A percentile compares a stretch with the other conserved stretches of the same genome.
Evolutionary conservation across 2,329 filamentous ascomycete species (phyloP).

Genomic region (Cordyceps farinosa): DNA sequence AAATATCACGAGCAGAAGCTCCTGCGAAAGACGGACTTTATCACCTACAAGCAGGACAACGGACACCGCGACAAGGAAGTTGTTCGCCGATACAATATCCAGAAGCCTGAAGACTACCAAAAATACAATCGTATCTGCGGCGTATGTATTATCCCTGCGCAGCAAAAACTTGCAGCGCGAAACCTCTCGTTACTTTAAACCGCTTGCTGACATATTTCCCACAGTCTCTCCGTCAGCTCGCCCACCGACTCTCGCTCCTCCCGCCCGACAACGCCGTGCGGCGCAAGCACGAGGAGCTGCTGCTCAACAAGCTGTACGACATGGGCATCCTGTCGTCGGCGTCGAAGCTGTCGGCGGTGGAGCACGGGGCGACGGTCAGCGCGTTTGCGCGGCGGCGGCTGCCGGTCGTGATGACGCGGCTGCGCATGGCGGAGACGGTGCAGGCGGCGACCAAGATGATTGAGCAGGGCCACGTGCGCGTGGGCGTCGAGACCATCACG

Average conservation of each 20-base stretch:
- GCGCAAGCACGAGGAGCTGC: slow-evolving; percentile 76
- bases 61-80: slow-evolving; percentile 79
- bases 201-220: neutral
- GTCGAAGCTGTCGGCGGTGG: slow-evolving; percentile 78
- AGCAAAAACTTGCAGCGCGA: slow-evolving; percentile 23
- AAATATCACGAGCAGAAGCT: slow-evolving; percentile 98
- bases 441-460: slow-evolving; percentile 82
- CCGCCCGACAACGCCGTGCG: slow-evolving; percentile 75
- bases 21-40: slow-evolving; percentile 88
- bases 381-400: slow-evolving; percentile 81
- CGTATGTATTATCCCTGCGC: slow-evolving; percentile 39
- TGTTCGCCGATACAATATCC: slow-evolving; percentile 83
- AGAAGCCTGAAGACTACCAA: slow-evolving; percentile 82
- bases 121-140: slow-evolving; percentile 65
- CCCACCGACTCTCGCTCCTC: slow-evolving; percentile 80
- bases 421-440: slow-evolving; percentile 89
- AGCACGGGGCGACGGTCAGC: slow-evolving; percentile 83
- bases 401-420: slow-evolving; percentile 84
- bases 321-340: slow-evolving; percentile 80
- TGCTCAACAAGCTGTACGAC: slow-evolving; percentile 88
- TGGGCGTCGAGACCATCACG: slow-evolving; percentile 85
- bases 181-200: no score
- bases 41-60: slow-evolving; percentile 86
- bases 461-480: slow-evolving; percentile 89
- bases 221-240: slow-evolving; percentile 80